phyloP scores from a whole-genome alignment of 2,329 filamentous ascomycete species.

The Dryadomyces quercivorus region DNA sequence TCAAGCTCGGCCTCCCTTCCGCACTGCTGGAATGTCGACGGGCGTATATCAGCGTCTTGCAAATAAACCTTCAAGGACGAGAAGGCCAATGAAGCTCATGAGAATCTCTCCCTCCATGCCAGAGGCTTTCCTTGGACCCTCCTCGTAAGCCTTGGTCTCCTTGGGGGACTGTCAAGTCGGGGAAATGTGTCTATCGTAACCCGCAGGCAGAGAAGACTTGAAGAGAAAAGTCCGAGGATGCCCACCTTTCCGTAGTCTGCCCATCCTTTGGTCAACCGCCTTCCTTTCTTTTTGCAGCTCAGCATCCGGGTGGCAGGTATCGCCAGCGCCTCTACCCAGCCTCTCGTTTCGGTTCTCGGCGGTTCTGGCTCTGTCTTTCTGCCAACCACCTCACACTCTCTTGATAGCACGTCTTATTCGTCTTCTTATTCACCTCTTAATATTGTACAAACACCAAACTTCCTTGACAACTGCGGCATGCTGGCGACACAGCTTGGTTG shows the following conservation, averaged over 20 bases:
- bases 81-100: neutral
- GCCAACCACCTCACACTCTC: neutral
- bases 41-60: neutral
- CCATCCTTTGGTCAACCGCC: neutral
- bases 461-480: neutral
- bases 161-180: neutral
- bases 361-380: no score
- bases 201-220: neutral
- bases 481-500: neutral
- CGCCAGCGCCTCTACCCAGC: neutral
- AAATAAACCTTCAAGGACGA: neutral
- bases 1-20: neutral
- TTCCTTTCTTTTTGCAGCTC: neutral
- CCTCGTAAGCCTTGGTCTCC: neutral
- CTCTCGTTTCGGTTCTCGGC: neutral
- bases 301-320: neutral
- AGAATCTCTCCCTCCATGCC: constrained; percentile 3
- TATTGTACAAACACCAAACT: no score
- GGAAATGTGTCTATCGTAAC: neutral
- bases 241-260: neutral
- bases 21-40: neutral
- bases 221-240: neutral
- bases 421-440: no score
- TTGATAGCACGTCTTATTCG: no score
- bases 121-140: neutral